These are phyloP conservation scores for Trifolium fragiferum DNA, from an alignment of 306 rosid species.

Conservation along the genomic window DNA sequence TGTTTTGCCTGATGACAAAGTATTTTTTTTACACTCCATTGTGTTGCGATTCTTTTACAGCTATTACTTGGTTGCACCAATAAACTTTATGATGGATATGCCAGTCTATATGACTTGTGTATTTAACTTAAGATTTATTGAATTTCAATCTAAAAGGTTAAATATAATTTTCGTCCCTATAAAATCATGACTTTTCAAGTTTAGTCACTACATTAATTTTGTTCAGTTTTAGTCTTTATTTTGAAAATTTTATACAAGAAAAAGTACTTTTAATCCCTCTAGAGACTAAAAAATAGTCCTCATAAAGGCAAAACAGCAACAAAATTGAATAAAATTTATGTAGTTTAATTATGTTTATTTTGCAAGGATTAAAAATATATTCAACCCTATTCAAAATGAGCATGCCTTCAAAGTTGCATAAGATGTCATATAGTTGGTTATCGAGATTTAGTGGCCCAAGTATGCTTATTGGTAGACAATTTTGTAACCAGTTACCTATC, in stretches of 20 bases:
- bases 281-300: neutral
- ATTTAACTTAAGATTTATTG: conserved; percentile 21
- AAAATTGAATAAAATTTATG: neutral
- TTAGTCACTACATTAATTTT: neutral
- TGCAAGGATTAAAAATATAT: neutral
- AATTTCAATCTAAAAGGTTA: neutral
- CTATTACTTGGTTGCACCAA: conserved; percentile 29
- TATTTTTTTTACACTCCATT: conserved; percentile 40
- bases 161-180: neutral
- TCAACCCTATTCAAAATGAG: neutral
- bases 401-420: conserved; percentile 18
- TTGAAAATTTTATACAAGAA: neutral
- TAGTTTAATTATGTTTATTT: neutral
- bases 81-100: conserved; percentile 28
- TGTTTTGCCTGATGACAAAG: conserved; percentile 84
- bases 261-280: neutral
- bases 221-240: neutral
- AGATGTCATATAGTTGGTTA: conserved; percentile 17
- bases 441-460: conserved; percentile 17
- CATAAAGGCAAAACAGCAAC: neutral
- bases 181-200: neutral
- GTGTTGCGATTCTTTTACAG: conserved; percentile 33
- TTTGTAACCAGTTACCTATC: neutral
- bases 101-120: conserved; percentile 24
- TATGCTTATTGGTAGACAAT: conserved; percentile 9